These are phyloP conservation scores for Aspergillus biplanus DNA, from an alignment of 495 filamentous ascomycete species.

Conservation along the genomic window DNA sequence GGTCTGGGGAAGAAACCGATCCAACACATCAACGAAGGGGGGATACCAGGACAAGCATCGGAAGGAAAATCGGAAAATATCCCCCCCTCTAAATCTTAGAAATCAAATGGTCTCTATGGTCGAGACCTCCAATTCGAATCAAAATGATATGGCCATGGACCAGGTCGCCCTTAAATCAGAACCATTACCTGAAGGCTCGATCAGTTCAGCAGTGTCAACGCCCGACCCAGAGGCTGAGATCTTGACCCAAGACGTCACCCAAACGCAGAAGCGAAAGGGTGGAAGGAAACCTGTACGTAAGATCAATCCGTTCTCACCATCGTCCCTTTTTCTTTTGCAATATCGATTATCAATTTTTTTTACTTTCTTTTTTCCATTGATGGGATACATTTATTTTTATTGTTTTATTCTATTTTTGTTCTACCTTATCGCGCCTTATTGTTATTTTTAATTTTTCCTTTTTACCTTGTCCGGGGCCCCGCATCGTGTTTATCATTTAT, in stretches of 20 bases:
- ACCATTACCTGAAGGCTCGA: slow-evolving; percentile 49
- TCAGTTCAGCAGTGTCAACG: slow-evolving; percentile 53
- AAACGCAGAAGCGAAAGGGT: slow-evolving; percentile 89
- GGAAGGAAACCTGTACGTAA: slow-evolving; percentile 91
- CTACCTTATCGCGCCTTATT: slow-evolving; percentile 22
- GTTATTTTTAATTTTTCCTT: slow-evolving; percentile 14
- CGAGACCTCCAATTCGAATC: slow-evolving; percentile 42
- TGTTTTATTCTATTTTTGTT: slow-evolving; percentile 26
- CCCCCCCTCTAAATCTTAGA: slow-evolving; percentile 19
- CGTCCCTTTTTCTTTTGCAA: background rate
- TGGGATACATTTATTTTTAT: slow-evolving; percentile 15
- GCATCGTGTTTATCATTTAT: slow-evolving; percentile 31
- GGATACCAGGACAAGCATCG: slow-evolving; percentile 19
- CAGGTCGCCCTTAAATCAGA: slow-evolving; percentile 51
- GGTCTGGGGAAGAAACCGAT: slow-evolving; percentile 15
- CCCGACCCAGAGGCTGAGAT: slow-evolving; percentile 63
- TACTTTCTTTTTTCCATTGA: slow-evolving; percentile 20
- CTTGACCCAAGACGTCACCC: slow-evolving; percentile 58
- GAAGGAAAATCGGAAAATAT: slow-evolving; percentile 18
- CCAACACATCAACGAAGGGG: slow-evolving; percentile 22
- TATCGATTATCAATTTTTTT: background rate
- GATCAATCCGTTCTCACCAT: slow-evolving; percentile 18
- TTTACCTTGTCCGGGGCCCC: slow-evolving; percentile 32
- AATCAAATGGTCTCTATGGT: slow-evolving; percentile 53
- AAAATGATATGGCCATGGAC: slow-evolving; percentile 50